Conservation (phyloP, 106 monocot species). For the Platanthera guangdongensis region DNA sequence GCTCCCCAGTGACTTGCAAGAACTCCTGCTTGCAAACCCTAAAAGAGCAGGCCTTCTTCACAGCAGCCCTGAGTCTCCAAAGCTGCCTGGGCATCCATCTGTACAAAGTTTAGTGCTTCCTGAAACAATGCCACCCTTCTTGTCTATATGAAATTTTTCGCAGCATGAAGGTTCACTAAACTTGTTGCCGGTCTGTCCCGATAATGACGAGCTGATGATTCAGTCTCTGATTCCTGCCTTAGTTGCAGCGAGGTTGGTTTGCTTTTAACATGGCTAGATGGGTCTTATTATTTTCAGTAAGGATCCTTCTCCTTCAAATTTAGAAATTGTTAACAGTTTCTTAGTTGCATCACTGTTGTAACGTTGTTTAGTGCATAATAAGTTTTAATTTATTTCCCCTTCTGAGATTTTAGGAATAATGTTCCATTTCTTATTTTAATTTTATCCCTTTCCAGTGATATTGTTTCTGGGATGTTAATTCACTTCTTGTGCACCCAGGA, state of each 20-base stretch:
- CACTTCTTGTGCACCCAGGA: too few species aligned
- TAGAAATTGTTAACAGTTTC: background rate
- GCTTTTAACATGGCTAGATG: background rate
- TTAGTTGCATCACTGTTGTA: background rate
- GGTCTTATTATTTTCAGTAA: background rate
- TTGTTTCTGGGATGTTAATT: too few species aligned
- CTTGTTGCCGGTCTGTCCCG: background rate
- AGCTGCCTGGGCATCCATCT: slow-evolving; percentile 24
- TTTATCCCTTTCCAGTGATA: too few species aligned
- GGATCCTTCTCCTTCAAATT: background rate
- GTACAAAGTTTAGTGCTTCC: slow-evolving; percentile 6
- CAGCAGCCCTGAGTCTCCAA: slow-evolving; percentile 11
- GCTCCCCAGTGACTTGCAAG: slow-evolving; percentile 87
- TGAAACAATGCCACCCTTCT: slow-evolving; percentile 15
- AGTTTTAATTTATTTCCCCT: background rate
- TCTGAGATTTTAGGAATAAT: too few species aligned
- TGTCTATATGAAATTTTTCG: slow-evolving; percentile 8
- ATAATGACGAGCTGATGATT: background rate
- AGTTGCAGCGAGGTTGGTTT: background rate
- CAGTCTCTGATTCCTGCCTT: background rate
- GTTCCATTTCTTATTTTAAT: too few species aligned
- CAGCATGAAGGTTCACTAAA: background rate
- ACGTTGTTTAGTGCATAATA: background rate
- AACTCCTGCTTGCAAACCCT: slow-evolving; percentile 67
- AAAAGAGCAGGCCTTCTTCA: slow-evolving; percentile 60